Evolutionary conservation across 2,329 filamentous ascomycete genomes (phyloP), one percentile per base, ranked within the genome.

Genomic region (Diplodia seriata): DNA sequence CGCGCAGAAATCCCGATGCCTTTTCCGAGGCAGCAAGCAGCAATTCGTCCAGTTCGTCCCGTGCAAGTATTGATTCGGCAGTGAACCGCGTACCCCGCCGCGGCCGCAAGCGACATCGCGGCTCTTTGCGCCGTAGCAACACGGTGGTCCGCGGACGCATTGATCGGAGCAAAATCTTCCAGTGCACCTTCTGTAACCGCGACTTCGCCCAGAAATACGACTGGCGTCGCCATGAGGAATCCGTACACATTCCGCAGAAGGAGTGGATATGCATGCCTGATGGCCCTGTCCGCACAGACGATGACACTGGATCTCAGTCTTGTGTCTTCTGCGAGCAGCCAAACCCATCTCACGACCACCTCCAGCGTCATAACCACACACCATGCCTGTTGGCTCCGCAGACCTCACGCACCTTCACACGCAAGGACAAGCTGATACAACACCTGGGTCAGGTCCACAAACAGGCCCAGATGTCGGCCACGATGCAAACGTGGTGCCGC

Each of bases 221-320:
- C 72, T 86, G 84, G 84, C 81, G 83, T 70, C 82, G 88, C 66
- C 89, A 91, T 74, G 89, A 91, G 73, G 7, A 78, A 89, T 68
- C 88, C 87, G 75, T 76, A 87, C 70, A 91, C 86, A 12, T 84
- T 90, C 76, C 83, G 85, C 67, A 91, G 87, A 88, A 84, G 88
- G 23, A 90, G 87, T 8, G 82, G 84, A 82, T 80, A 9, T 85
- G 84, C 72, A 81, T 83, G 68, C 83, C 82, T 6, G 74, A 79
- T n/a, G 80, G 79, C 29, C 33, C 61, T 57, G 85, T 85, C 69
- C 72, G 74, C 11, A 84, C 85, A 69, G 79, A 81, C 2, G 74
- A 81, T 70, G 75, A 74, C 43, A 85, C 84, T 73, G 82, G 82
- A 18, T 85, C 85, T 70, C 85, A 83, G 73, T 73, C 74, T 43